phyloP scores from a whole-genome alignment of 805 yeast species.

The Sugiyamaella chiloensis region DNA sequence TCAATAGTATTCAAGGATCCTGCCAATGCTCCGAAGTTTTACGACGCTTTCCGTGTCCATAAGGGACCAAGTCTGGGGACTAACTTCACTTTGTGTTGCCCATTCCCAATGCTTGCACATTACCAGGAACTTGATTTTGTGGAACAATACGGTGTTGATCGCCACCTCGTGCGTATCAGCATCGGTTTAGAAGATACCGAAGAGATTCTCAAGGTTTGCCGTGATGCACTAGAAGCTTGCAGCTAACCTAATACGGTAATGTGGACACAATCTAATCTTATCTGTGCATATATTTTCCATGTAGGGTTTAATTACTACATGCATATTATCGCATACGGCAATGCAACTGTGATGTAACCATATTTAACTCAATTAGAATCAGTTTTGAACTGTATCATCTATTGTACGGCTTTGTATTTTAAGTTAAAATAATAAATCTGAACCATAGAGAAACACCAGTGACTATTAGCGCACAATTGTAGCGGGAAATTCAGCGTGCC shows the following conservation, averaged over 20 bases:
- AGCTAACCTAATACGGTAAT: neutral
- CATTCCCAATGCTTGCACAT: slow-evolving; percentile 84
- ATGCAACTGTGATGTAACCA: no score
- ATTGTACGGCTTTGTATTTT: no score
- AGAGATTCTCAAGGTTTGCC: neutral
- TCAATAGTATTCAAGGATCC: slow-evolving; percentile 67
- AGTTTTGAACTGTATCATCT: no score
- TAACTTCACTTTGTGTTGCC: slow-evolving; percentile 83
- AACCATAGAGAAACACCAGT: no score
- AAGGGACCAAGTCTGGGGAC: slow-evolving; percentile 96
- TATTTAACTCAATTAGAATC: no score
- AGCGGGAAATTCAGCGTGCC: no score
- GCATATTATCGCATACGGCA: no score
- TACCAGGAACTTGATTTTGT: slow-evolving; percentile 77
- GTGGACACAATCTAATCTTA: no score
- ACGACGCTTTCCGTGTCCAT: slow-evolving; percentile 62
- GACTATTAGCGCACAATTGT: no score
- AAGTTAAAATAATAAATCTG: no score
- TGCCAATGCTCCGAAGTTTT: slow-evolving; percentile 66
- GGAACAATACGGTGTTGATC: slow-evolving; percentile 77
- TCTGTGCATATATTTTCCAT: no score
- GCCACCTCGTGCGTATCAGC: slow-evolving; percentile 72
- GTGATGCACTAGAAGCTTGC: neutral
- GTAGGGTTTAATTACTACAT: no score
- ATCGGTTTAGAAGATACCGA: slow-evolving; percentile 66